Percentiles rank a stretch among this genome's conserved stretches.
phyloP scores from a whole-genome alignment of 169 alveolate genomes.

The Eimeria maxima region DNA sequence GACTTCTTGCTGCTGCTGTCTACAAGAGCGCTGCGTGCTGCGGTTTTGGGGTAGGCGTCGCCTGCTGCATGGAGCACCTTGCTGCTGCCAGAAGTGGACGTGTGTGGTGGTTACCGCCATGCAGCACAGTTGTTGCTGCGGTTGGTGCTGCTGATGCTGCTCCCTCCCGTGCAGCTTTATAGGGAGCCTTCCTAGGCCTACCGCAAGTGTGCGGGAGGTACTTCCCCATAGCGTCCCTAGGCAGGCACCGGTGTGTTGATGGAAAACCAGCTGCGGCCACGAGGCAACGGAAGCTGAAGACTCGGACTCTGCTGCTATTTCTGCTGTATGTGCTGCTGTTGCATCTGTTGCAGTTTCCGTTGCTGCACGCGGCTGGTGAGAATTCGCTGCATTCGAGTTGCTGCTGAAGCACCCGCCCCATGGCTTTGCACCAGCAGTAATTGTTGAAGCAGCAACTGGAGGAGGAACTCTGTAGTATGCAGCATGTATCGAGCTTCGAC shows the following conservation, averaged over 20 bases:
- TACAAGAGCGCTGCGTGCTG: background rate
- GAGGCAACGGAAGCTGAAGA: background rate
- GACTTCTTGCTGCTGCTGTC: background rate
- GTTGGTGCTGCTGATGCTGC: constrained; percentile 23
- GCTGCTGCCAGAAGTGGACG: constrained; percentile 50
- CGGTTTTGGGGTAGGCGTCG: background rate
- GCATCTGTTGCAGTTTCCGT: background rate
- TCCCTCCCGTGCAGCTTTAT: background rate
- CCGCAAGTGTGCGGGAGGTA: constrained; percentile 53
- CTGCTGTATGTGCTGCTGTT: background rate
- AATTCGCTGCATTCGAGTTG: background rate
- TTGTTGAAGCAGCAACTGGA: background rate
- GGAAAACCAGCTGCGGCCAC: constrained; percentile 39
- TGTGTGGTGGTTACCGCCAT: constrained; percentile 29
- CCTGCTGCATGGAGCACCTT: constrained; percentile 13
- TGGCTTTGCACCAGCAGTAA: background rate
- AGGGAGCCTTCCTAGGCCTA: constrained; percentile 34
- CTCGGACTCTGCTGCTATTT: background rate
- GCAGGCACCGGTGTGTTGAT: constrained; percentile 43
- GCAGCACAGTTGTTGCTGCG: constrained; percentile 22
- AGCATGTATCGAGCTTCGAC: background rate
- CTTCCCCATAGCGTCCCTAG: constrained; percentile 45
- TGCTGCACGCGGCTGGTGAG: background rate
- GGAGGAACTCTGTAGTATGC: background rate
- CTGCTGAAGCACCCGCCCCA: background rate